Conservation (phyloP, 1,139 yeast species). For the Geotrichum siamense region DNA sequence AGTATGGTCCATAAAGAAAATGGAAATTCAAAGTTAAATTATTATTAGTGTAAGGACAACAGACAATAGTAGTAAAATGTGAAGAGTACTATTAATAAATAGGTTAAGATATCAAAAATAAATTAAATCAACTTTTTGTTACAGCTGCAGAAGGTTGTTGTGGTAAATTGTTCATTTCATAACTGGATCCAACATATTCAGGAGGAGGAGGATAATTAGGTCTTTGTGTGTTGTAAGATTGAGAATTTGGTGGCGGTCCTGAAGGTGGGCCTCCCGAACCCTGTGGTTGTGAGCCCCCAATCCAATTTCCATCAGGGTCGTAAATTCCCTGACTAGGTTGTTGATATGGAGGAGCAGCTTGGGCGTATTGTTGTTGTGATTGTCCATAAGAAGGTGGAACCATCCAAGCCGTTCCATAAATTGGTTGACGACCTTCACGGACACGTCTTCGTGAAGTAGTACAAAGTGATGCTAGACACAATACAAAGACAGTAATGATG, state of each 20-base stretch:
- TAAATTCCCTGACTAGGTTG: constrained; percentile 40
- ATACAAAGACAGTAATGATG: constrained; percentile 44
- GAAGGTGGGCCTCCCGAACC: constrained; percentile 25
- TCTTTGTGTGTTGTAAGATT: neutral
- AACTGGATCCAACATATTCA: constrained; percentile 1
- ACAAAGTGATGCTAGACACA: constrained; percentile 44
- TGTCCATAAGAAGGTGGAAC: constrained; percentile 83
- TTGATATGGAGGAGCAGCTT: constrained; percentile 42
- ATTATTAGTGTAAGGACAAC: no score
- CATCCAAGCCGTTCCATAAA: constrained; percentile 83
- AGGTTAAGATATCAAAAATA: neutral
- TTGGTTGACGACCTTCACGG: constrained; percentile 57
- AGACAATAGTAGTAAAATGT: no score
- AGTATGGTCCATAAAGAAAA: no score
- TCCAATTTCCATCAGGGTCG: constrained; percentile 56
- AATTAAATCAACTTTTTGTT: constrained; percentile 3
- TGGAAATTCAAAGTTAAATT: no score
- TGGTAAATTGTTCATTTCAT: constrained; percentile 9
- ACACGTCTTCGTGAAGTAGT: constrained; percentile 49
- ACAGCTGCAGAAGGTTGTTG: constrained; percentile 8
- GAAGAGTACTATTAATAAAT: no score
- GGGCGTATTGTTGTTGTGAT: constrained; percentile 56
- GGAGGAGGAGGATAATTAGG: constrained; percentile 19
- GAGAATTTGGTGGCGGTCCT: constrained; percentile 21
- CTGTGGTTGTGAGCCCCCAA: constrained; percentile 15